Evolutionary conservation across 371 early-diverging fungal species (phyloP).

Genomic region (Phascolomyces articulosus): DNA sequence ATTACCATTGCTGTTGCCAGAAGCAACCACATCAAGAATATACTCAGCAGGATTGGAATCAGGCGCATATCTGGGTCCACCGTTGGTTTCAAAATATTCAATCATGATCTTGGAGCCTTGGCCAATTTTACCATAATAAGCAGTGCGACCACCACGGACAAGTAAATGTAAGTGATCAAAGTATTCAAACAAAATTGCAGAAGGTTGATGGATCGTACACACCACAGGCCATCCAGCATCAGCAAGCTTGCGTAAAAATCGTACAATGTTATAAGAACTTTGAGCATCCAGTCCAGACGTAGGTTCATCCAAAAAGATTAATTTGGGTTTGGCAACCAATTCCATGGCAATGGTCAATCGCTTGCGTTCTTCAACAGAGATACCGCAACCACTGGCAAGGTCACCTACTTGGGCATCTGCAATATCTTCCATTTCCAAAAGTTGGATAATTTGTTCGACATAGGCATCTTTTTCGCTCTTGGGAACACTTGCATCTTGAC

Average conservation of each 20-base stretch:
- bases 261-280: conserved; percentile 68
- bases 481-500: conserved; percentile 57
- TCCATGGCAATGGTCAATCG: conserved; percentile 68
- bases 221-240: conserved; percentile 59
- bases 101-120: conserved; percentile 49
- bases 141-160: conserved; percentile 58
- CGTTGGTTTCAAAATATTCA: conserved; percentile 60
- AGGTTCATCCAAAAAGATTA: conserved; percentile 87
- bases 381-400: conserved; percentile 39
- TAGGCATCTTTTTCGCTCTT: conserved; percentile 56
- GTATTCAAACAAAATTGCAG: conserved; percentile 59
- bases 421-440: conserved; percentile 60
- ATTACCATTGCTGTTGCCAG: conserved; percentile 31
- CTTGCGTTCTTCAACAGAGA: conserved; percentile 64
- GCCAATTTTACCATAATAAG: conserved; percentile 67
- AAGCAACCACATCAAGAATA: conserved; percentile 55
- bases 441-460: conserved; percentile 64
- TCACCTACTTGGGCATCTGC: conserved; percentile 55
- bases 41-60: conserved; percentile 68
- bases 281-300: conserved; percentile 70
- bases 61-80: conserved; percentile 51
- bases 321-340: conserved; percentile 69
- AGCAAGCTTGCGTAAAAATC: conserved; percentile 64
- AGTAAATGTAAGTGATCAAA: conserved; percentile 67
- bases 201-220: conserved; percentile 72